Base-by-base conservation (phyloP, 2,329 filamentous ascomycete genomes). In the Fusarium sp. region DNA sequence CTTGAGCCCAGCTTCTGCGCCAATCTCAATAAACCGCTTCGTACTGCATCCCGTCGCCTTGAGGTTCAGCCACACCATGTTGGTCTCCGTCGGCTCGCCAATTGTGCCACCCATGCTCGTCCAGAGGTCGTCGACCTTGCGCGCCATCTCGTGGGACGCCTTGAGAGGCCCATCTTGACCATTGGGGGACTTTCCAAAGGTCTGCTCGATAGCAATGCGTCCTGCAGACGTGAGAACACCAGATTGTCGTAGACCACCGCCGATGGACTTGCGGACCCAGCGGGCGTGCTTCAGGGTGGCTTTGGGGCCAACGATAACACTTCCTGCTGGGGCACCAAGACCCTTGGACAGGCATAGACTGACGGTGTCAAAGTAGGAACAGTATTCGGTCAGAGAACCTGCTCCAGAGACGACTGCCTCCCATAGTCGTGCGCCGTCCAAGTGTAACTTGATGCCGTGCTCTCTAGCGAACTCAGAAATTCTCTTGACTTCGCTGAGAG, bases 61-160 rank as follows among this genome's bases (percentile, higher is more conserved):
- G 21, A 96, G 83, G 79, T 97, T 91, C 64, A 97, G 78, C 94
- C 93, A 97, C 38, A 94, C 89, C 93, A 97, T 97, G 82, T 97
- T 97, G n/a, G 94, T 97, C 78, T 97, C 91, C 3, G 93, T 91
- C 0, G 92, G 91, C 66, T 91, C 86, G 25, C 86, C 81, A 63
- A 94, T 82, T 81, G 88, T 89, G 3, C 94, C 94, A 9, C 94
- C 94, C 57, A 91, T 84, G 21, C 82, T 83, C 10, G 84, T 87
- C 94, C 94, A 97, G 72, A 92, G 80, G n/a, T 84, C 84, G 86
- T 92, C 93, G 45, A 92, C 82, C 73, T 83, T 84, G 78, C 86
- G 88, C 1, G 93, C 92, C 62, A 87, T 88, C 46, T 83, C 82
- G 79, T 95, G 92, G 8, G 87, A 88, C 21, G 82, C 82, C 33